Base-by-base conservation (phyloP, 495 filamentous ascomycete genomes). In the Recurvomyces mirabilis region DNA sequence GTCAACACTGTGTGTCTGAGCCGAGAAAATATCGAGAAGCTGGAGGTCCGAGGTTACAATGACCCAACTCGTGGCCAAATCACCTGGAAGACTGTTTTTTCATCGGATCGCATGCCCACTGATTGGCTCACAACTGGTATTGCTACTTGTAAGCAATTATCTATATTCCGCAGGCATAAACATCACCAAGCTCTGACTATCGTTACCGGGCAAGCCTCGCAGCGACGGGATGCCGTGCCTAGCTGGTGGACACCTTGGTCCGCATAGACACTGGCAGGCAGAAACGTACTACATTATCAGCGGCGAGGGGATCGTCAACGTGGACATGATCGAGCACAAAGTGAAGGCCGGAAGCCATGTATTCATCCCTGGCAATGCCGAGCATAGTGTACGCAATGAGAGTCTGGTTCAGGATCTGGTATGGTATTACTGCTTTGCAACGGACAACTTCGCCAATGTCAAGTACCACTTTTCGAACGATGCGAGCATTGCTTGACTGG, bases 351-450 rank as follows among this genome's bases (percentile, higher is more conserved):
- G 24, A 13, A 6, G 22, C 19, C 26, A 15, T 4, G 43, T 45
- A 20, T 43, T 38, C 26, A 19, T 43, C 14, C 40, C 40, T 33
- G 40, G 23, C 10, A 13, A 18, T 20, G 23, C 40, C 5, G 40
- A 43, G 40, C 40, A 43, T 18, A 20, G 40, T 20, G 40, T 43
- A 14, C 22, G 40, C 5, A 43, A 43, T 33, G 28, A 18, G 23
- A 32, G 26, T 19, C 9, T 43, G 24, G 6, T 21, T 6, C 23
- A 43, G 12, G 40, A 43, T 12, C 20, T 43, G 23, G 12, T 19
- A 18, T 43, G 40, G 40, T 43, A 43, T 18, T 43, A 32, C 28
- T 43, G 40, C 18, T 43, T 35, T 32, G 23, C 40, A 7, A 33
- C 40, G 5, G 40, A 33, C n/a, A n/a, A n/a, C n/a, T n/a, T n/a